A percentile compares a stretch with the other conserved stretches of the same genome.
phyloP scores from a whole-genome alignment of 129 eudicot species.

The Smallanthus sonchifolius region DNA sequence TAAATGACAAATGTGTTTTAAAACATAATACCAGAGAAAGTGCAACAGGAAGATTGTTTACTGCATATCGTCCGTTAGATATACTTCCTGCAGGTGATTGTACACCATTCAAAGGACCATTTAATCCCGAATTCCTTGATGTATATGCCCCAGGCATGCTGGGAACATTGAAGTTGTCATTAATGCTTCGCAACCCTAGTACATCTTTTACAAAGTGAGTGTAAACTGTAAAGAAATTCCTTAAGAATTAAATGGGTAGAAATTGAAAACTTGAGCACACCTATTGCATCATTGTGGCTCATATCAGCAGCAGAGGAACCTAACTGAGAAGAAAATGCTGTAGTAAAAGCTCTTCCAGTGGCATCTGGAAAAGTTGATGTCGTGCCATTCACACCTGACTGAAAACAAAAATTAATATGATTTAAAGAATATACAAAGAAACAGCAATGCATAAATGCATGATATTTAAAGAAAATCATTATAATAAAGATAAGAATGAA shows the following conservation, averaged over 20 bases:
- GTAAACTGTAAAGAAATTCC: neutral
- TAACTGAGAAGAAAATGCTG: constrained; percentile 71
- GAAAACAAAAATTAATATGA: constrained; percentile 24
- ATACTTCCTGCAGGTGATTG: constrained; percentile 67
- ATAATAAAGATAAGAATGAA: neutral
- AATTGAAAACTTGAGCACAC: constrained; percentile 13
- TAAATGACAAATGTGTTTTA: neutral
- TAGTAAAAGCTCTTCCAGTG: constrained; percentile 63
- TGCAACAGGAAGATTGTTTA: constrained; percentile 59
- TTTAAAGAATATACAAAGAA: neutral
- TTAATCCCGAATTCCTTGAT: constrained; percentile 57
- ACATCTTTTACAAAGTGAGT: constrained; percentile 37
- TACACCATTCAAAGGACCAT: constrained; percentile 62
- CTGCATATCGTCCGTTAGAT: constrained; percentile 68
- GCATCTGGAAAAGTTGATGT: constrained; percentile 61
- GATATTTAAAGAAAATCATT: neutral
- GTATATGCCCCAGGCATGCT: constrained; percentile 65
- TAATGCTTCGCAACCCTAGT: constrained; percentile 63
- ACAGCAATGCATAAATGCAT: neutral
- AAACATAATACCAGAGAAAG: constrained; percentile 62
- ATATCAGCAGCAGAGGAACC: constrained; percentile 62
- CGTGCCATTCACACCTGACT: constrained; percentile 71
- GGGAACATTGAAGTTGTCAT: constrained; percentile 58
- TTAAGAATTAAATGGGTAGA: neutral
- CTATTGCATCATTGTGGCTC: constrained; percentile 49